Percentiles rank a stretch among this genome's conserved stretches.
These are phyloP conservation scores for Cyclotella atomus DNA, from an alignment of 108 stramenopile species.

Conservation along the genomic window DNA sequence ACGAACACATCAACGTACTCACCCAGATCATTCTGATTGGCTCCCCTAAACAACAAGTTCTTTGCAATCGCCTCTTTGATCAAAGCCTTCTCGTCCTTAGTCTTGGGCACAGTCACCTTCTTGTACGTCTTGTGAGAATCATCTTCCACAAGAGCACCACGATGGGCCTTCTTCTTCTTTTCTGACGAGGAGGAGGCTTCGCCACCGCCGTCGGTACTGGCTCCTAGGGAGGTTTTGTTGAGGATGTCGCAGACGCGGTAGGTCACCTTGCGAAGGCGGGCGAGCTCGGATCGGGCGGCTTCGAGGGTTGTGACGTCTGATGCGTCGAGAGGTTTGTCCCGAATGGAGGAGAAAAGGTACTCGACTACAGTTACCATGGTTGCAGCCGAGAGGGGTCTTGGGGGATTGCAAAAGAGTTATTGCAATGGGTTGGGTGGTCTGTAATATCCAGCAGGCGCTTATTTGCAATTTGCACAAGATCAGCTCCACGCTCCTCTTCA, in stretches of 20 bases:
- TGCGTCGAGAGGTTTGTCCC: slow-evolving; percentile 50
- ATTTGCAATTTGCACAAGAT: too few species aligned
- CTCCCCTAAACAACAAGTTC: slow-evolving; percentile 18
- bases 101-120: slow-evolving; percentile 17
- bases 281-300: slow-evolving; percentile 29
- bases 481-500: too few species aligned
- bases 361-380: slow-evolving; percentile 26
- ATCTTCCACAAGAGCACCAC: slow-evolving; percentile 18
- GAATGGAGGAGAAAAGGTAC: slow-evolving; percentile 19
- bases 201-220: neutral
- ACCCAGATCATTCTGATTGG: slow-evolving; percentile 3
- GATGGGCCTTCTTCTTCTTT: slow-evolving; percentile 27
- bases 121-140: slow-evolving; percentile 19
- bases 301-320: slow-evolving; percentile 41
- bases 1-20: slow-evolving; percentile 27
- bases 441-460: too few species aligned
- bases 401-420: too few species aligned
- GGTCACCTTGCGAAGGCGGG: slow-evolving; percentile 30
- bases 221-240: slow-evolving; percentile 4
- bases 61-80: slow-evolving; percentile 12
- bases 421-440: too few species aligned
- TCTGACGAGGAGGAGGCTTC: neutral
- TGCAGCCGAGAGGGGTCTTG: too few species aligned
- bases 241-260: slow-evolving; percentile 34
- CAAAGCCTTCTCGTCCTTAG: slow-evolving; percentile 1